phyloP scores from a whole-genome alignment of 73 alveolate genomes.

The Paramecium sonneborni region DNA sequence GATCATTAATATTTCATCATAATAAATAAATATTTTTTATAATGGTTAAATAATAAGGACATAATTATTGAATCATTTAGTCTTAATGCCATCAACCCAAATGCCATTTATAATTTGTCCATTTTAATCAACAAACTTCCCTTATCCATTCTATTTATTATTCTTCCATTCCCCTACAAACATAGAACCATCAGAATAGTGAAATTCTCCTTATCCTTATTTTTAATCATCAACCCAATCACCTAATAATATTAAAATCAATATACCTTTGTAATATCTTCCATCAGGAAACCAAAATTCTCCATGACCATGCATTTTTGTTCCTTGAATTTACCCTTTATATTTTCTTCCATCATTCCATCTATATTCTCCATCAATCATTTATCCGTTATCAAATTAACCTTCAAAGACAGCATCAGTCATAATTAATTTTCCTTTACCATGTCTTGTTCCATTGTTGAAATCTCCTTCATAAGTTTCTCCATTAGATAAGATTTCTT shows the following conservation, averaged over 20 bases:
- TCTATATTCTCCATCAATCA: conserved; percentile 58
- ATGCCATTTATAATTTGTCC: neutral
- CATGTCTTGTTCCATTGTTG: conserved; percentile 77
- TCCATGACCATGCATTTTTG: conserved; percentile 74
- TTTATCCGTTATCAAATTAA: conserved; percentile 71
- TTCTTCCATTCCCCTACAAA: conserved; percentile 18
- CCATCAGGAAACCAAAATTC: conserved; percentile 72
- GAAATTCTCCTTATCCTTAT: conserved; percentile 47
- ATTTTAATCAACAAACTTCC: neutral
- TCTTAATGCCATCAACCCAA: neutral
- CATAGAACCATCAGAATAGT: conserved; percentile 27
- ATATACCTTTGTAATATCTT: conserved; percentile 74
- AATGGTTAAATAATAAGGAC: neutral
- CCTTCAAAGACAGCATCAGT: conserved; percentile 82
- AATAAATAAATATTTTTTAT: neutral
- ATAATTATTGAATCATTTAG: neutral
- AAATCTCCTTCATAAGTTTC: conserved; percentile 75
- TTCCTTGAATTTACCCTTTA: conserved; percentile 61
- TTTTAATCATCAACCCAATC: conserved; percentile 12
- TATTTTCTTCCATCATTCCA: conserved; percentile 67
- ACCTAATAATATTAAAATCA: neutral
- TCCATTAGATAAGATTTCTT: conserved; percentile 7
- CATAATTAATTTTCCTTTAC: conserved; percentile 75
- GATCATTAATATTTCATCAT: too few species aligned
- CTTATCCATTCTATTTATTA: conserved; percentile 24